Base-by-base conservation (phyloP, 495 filamentous ascomycete genomes). In the Tuber microsphaerosporum region DNA sequence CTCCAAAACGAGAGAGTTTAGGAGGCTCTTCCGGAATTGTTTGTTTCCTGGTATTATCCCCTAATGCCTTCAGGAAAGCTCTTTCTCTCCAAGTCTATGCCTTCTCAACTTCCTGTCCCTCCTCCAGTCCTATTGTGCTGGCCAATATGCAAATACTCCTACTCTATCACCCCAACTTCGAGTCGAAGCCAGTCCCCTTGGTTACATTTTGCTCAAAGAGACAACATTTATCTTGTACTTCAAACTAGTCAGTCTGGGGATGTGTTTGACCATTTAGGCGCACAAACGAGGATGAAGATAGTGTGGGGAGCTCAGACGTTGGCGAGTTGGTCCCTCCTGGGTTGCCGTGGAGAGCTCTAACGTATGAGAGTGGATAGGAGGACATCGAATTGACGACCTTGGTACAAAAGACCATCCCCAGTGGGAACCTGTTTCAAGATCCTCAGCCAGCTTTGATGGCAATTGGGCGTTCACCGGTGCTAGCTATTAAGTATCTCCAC, bases 151-250 rank as follows among this genome's bases (percentile, higher is more conserved):
- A 85, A 84, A 74, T 85, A 84, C 45, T 85, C 84, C 42, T 81
- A 80, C 71, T 81, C 79, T 16, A 76, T 75, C 39, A 82, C 78
- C 19, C 72, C 77, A 74, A 71, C 78, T 9, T 80, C 78, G 65
- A 81, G 72, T 34, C 73, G 76, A 37, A 71, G 48, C 43, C 77
- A 77, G 34, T 74, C 81, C 31, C 81, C 74, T 37, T 85, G 84
- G 84, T 76, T 39, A 37, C 84, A 85, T 75, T 77, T 82, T 51
- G 71, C 80, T 34, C 56, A 81, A 39, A 78, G 84, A 56, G 83
- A 84, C 68, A 84, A 86, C 74, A 77, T 87, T n/a, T 78, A 81
- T 71, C 68, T 86, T 20, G 79, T 84, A 37, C 76, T 87, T 69
- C 80, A 84, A 73, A 68, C 68, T 41, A 75, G 75, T 61, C 75